phyloP scores from a whole-genome alignment of 441 rosid genomes.

The Macaranga tanarius region DNA sequence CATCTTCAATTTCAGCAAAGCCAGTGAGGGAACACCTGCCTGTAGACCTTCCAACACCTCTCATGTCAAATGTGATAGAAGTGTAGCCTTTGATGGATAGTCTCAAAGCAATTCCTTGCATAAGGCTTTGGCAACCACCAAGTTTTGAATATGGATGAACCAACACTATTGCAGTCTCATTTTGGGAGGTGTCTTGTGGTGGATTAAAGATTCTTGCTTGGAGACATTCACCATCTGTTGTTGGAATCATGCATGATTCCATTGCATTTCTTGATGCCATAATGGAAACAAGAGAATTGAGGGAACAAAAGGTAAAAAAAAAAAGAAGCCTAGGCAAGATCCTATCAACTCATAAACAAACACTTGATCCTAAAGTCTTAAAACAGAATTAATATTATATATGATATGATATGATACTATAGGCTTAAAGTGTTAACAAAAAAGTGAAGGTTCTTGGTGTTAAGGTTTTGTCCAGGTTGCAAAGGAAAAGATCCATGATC shows the following conservation, averaged over 20 bases:
- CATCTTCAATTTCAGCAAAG: slow-evolving; percentile 71
- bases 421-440: background rate
- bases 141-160: slow-evolving; percentile 79
- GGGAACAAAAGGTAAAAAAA: background rate
- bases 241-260: slow-evolving; percentile 21
- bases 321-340: no score
- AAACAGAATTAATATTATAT: no score
- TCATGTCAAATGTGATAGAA: slow-evolving; percentile 78
- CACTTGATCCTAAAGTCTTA: background rate
- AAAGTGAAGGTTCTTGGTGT: background rate
- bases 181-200: background rate
- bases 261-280: slow-evolving; percentile 18
- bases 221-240: slow-evolving; percentile 24
- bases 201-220: slow-evolving; percentile 30
- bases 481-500: background rate
- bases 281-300: background rate
- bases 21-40: slow-evolving; percentile 83
- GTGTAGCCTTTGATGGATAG: slow-evolving; percentile 49
- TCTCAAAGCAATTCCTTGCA: slow-evolving; percentile 69
- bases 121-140: slow-evolving; percentile 72
- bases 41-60: slow-evolving; percentile 84
- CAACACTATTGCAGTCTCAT: slow-evolving; percentile 48
- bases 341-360: background rate
- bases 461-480: background rate
- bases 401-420: no score